These are phyloP conservation scores for Chaetoceros muelleri DNA, from an alignment of 108 stramenopile genomes.

Conservation along the genomic window DNA sequence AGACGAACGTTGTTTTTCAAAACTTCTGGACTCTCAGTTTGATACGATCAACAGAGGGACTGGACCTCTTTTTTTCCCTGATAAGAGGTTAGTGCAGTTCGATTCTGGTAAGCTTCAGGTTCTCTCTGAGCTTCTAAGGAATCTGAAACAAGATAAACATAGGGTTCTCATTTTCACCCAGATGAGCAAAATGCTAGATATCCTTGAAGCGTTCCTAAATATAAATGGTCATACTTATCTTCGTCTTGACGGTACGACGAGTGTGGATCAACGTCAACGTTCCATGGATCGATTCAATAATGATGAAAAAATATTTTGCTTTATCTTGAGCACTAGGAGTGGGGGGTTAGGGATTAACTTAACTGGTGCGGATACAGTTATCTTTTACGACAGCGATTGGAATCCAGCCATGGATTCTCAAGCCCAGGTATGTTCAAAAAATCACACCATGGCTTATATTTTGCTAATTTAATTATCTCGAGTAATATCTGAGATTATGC, in stretches of 20 bases:
- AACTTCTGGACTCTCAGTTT: neutral
- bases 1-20: conserved; percentile 12
- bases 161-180: conserved; percentile 94
- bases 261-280: conserved; percentile 82
- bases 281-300: conserved; percentile 94
- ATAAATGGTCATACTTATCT: conserved; percentile 73
- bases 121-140: conserved; percentile 78
- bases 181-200: conserved; percentile 91
- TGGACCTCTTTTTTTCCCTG: conserved; percentile 70
- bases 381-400: conserved; percentile 92
- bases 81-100: conserved; percentile 88
- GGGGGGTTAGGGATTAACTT: conserved; percentile 96
- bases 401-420: conserved; percentile 96
- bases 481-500: conserved; percentile 17
- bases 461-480: conserved; percentile 37
- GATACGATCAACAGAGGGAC: neutral
- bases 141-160: conserved; percentile 78
- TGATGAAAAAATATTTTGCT: conserved; percentile 79
- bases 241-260: conserved; percentile 82
- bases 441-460: too few relatives aligned
- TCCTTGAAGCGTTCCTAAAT: conserved; percentile 88
- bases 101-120: conserved; percentile 96
- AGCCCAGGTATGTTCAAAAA: conserved; percentile 47
- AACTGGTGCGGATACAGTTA: conserved; percentile 93
- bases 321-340: conserved; percentile 92